Evolutionary conservation across 345 rosid genomes (phyloP), one percentile per base, ranked within the genome.

Genomic region (Salix viminalis): DNA sequence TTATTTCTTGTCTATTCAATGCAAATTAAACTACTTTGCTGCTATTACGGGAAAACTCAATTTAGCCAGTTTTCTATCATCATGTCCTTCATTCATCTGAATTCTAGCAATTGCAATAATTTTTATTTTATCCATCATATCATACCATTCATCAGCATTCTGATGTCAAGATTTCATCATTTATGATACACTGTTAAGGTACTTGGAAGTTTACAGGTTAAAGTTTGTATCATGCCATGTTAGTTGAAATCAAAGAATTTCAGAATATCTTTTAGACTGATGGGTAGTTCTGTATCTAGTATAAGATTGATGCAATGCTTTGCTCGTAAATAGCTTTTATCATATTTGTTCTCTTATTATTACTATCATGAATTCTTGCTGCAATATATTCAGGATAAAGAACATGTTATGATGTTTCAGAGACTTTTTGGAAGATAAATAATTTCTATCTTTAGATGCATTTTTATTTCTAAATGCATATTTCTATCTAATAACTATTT

Each of bases 401-500:
- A 15, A 39, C 42, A 16, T n/a, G 23, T 39, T 41, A 42, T 69
- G n/a, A 42, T 28, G 71, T 6, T 69, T 16, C 19, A 42, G 12
- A 24, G 19, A 26, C 48, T 6, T 32, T 71, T 21, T 11, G 62
- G 64, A 4, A 54, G 65, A 71, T 52, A 52, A 71, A 13, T 54
- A 54, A 4, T 71, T 32, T 52, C 62, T 52, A 32, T 71, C 24
- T 24, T 26, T 41, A 58, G 42, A 32, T 21, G 2, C 37, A 42
- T 16, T 24, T 58, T 44, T 15, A 24, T 77, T 64, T 70, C 7
- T 10, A 2, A 70, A 52, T 26, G n/a, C 16, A 76, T 15, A 14
- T 60, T 82, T 75, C 71, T 64, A 71, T 60, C 21, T 69, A 24
- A 52, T 61, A 52, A 71, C 69, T 30, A 50, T 77, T 75, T 82